These are phyloP conservation scores for Dendrocalamus latiflorus DNA, from an alignment of 202 grass and related monocot species.

Conservation along the genomic window DNA sequence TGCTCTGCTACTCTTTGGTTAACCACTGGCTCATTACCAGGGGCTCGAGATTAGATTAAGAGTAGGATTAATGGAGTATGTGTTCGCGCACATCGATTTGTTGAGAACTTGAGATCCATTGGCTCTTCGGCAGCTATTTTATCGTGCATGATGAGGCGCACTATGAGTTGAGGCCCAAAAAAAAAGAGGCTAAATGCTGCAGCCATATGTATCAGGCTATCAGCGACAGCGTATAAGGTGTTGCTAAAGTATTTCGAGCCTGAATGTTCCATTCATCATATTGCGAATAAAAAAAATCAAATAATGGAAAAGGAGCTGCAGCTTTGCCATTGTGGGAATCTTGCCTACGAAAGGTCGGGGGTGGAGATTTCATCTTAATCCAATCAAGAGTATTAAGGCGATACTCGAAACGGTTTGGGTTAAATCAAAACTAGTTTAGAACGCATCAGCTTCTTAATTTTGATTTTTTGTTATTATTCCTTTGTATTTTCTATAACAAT, in stretches of 20 bases:
- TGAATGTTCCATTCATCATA: neutral
- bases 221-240: neutral
- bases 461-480: too few species aligned
- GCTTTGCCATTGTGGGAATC: neutral
- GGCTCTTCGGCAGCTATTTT: neutral
- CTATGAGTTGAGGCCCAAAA: neutral
- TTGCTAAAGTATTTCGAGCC: neutral
- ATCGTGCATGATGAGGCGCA: slow-evolving; percentile 24
- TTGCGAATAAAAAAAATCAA: neutral
- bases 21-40: neutral
- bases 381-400: neutral
- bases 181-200: neutral
- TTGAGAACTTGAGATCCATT: neutral
- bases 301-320: neutral
- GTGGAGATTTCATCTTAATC: neutral
- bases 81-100: neutral
- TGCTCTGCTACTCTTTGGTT: neutral
- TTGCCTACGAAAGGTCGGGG: too few species aligned
- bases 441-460: too few species aligned
- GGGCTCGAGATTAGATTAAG: neutral
- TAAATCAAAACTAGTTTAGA: too few species aligned
- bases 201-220: neutral
- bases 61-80: neutral
- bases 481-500: too few species aligned
- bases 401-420: too few species aligned